phyloP scores from a whole-genome alignment of 2,329 filamentous ascomycete genomes.

The Bipolaris victoriae region DNA sequence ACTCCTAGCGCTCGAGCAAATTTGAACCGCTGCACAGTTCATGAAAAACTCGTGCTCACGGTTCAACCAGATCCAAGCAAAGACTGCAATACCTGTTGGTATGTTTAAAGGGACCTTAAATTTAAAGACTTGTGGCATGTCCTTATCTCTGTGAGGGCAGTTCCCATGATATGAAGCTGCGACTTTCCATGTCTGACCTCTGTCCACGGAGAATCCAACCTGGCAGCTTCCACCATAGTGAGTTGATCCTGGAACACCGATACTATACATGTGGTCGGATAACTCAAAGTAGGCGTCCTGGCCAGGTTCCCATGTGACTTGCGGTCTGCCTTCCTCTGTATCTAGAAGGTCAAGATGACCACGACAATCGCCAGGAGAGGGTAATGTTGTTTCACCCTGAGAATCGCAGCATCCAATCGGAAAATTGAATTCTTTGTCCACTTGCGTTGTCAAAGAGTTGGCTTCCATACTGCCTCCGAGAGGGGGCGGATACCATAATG shows the following conservation, averaged over 20 bases:
- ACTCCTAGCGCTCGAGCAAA: slow-evolving; percentile 27
- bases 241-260: slow-evolving; percentile 38
- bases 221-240: slow-evolving; percentile 51
- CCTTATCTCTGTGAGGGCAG: slow-evolving; percentile 50
- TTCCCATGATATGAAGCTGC: slow-evolving; percentile 54
- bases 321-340: slow-evolving; percentile 47
- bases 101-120: slow-evolving; percentile 52
- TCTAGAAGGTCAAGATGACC: slow-evolving; percentile 51
- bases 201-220: slow-evolving; percentile 51
- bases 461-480: slow-evolving; percentile 53
- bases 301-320: slow-evolving; percentile 50
- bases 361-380: slow-evolving; percentile 44
- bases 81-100: slow-evolving; percentile 46
- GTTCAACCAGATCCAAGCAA: slow-evolving; percentile 56
- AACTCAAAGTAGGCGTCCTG: slow-evolving; percentile 45
- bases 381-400: slow-evolving; percentile 19
- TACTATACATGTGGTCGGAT: slow-evolving; percentile 17
- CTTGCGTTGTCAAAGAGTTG: slow-evolving; percentile 21
- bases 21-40: slow-evolving; percentile 53
- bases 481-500: slow-evolving; percentile 50
- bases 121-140: slow-evolving; percentile 49
- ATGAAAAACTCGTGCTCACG: slow-evolving; percentile 55
- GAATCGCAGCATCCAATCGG: slow-evolving; percentile 53
- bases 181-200: slow-evolving; percentile 51
- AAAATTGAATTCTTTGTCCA: slow-evolving; percentile 43